Conservation (phyloP, 306 rosid species). For the Ammopiptanthus mongolicus region DNA sequence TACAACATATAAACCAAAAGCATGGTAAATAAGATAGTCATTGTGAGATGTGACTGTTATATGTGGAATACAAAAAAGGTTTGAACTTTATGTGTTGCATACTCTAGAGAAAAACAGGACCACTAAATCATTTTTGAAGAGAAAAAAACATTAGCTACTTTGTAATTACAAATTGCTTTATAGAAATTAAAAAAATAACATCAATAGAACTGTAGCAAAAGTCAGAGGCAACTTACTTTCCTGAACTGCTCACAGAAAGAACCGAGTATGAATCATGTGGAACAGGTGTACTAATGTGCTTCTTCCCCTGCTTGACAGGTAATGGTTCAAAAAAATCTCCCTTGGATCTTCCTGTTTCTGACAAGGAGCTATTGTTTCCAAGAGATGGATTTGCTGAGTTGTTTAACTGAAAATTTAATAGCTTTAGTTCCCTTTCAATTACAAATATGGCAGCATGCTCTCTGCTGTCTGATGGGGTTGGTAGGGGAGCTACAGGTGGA, state of each 20-base stretch:
- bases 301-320: slow-evolving; percentile 87
- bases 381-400: slow-evolving; percentile 92
- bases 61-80: background rate
- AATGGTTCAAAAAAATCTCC: slow-evolving; percentile 78
- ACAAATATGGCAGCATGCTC: slow-evolving; percentile 94
- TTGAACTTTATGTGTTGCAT: background rate
- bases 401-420: slow-evolving; percentile 84
- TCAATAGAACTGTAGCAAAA: slow-evolving; percentile 5
- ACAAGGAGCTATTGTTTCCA: slow-evolving; percentile 81
- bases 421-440: slow-evolving; percentile 85
- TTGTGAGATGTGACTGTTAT: background rate
- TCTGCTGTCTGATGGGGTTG: slow-evolving; percentile 77
- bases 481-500: slow-evolving; percentile 91
- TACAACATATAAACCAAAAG: background rate
- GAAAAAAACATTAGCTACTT: background rate
- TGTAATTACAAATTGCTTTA: background rate
- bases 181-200: background rate
- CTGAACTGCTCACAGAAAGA: slow-evolving; percentile 96
- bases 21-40: background rate
- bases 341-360: slow-evolving; percentile 78
- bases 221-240: slow-evolving; percentile 73
- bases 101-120: slow-evolving; percentile 8
- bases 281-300: slow-evolving; percentile 93
- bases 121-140: background rate
- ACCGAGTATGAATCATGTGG: slow-evolving; percentile 97